Evolutionary conservation across 495 filamentous ascomycete species (phyloP), one percentile per base, ranked within the genome.

Genomic region (Daldinia loculata): DNA sequence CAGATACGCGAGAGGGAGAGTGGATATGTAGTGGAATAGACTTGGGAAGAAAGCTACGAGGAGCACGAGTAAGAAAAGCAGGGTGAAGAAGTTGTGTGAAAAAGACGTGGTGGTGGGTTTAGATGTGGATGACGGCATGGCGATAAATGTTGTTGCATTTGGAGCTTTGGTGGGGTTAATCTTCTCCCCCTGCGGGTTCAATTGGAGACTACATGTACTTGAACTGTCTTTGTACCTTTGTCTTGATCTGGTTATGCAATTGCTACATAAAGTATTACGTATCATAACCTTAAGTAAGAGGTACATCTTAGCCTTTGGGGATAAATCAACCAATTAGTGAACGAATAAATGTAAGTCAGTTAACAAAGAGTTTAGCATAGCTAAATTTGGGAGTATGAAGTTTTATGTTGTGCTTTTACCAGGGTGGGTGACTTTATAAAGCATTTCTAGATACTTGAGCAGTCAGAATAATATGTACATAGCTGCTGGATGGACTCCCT

Each of bases 21-120:
- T 76, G 70, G 71, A 82, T 60, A 89, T 57, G 62, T 76, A 74
- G 71, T 88, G 81, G 70, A 90, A 90, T 43, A 81, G 38, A n/a
- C 57, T 60, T 6, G 86, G 86, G 76, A 90, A 87, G 77, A 90
- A 84, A 64, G 81, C 75, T 58, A 89, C 48, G 22, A 87, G 75
- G 55, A 89, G 80, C 39, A 86, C 61, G 45, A 75, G 15, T 57
- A 88, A 71, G 17, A 89, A 72, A 52, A 85, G 66, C n/a, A 89
- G 55, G 48, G 79, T 85, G 17, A 56, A 57, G 75, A 77, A 38
- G 65, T 78, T 63, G 14, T 74, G 70, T 0, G 70, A 71, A 52
- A 66, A 64, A 59, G 50, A 53, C 50, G 75, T 61, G 6, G 29
- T 32, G 26, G 52, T n/a, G 9, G 51, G 5, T 53, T 68, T 38